phyloP scores from a whole-genome alignment of 768 basidiomycete species.

The Dendrothele bispora region DNA sequence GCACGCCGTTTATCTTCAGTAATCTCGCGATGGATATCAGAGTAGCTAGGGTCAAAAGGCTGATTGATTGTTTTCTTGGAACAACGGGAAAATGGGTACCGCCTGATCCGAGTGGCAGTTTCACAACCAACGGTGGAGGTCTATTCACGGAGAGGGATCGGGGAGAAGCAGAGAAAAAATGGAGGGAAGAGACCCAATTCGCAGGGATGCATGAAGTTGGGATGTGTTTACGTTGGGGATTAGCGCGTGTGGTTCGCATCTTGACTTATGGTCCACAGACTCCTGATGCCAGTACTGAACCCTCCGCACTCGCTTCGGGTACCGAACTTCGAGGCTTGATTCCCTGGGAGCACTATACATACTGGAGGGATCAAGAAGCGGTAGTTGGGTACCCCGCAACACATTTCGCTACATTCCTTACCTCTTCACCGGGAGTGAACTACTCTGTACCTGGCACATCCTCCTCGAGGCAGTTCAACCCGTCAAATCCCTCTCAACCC shows the following conservation, averaged over 20 bases:
- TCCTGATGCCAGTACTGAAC: too few relatives aligned
- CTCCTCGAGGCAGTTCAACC: too few relatives aligned
- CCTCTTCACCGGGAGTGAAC: slow-evolving; percentile 49
- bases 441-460: slow-evolving; percentile 55
- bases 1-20: slow-evolving; percentile 91
- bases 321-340: slow-evolving; percentile 81
- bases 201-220: slow-evolving; percentile 87
- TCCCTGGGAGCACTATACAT: slow-evolving; percentile 80
- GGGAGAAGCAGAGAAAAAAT: slow-evolving; percentile 51
- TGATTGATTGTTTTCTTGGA: slow-evolving; percentile 80
- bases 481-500: too few relatives aligned
- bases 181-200: slow-evolving; percentile 81
- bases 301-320: too few relatives aligned
- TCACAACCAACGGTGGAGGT: too few relatives aligned
- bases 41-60: slow-evolving; percentile 66
- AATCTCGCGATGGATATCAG: slow-evolving; percentile 85
- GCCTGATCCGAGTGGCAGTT: too few relatives aligned
- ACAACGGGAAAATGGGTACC: too few relatives aligned
- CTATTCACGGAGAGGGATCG: slow-evolving; percentile 27
- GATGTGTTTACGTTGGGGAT: slow-evolving; percentile 91
- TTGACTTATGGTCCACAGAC: too few relatives aligned
- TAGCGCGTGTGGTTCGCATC: slow-evolving; percentile 75
- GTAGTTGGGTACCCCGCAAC: slow-evolving; percentile 55
- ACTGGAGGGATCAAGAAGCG: slow-evolving; percentile 84
- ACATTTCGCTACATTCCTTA: slow-evolving; percentile 72